phyloP scores from a whole-genome alignment of 1,284 basidiomycete genomes.

The Psilocybe mexicana region DNA sequence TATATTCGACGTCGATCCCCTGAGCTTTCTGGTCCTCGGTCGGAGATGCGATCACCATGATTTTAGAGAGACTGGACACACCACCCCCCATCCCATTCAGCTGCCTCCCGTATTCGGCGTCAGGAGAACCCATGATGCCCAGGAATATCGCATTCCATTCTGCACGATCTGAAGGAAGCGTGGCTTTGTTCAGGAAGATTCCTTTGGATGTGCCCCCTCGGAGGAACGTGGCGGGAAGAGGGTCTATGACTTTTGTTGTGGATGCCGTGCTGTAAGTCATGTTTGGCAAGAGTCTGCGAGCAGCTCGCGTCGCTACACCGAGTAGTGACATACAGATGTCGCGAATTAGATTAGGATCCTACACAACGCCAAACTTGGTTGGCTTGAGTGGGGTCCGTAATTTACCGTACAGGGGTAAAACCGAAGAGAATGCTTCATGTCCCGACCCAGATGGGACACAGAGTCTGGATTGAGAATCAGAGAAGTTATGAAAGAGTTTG shows the following conservation, averaged over 20 bases:
- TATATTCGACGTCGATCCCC: slow-evolving; percentile 62
- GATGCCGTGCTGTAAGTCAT: slow-evolving; percentile 9
- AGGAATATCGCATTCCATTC: slow-evolving; percentile 67
- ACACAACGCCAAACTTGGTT: background rate
- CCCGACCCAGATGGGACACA: too few species aligned
- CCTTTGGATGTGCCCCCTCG: slow-evolving; percentile 84
- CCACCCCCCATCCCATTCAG: slow-evolving; percentile 86
- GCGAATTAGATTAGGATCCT: background rate
- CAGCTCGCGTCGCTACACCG: background rate
- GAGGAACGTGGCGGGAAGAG: slow-evolving; percentile 60
- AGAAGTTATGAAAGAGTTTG: too few species aligned
- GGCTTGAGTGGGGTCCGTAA: background rate
- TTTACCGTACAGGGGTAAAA: too few species aligned
- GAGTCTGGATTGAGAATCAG: too few species aligned
- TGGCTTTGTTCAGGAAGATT: slow-evolving; percentile 57
- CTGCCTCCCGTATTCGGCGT: slow-evolving; percentile 71
- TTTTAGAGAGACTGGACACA: slow-evolving; percentile 76
- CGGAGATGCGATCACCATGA: slow-evolving; percentile 65
- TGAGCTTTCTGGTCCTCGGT: slow-evolving; percentile 36
- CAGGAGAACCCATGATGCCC: slow-evolving; percentile 83
- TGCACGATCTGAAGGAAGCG: slow-evolving; percentile 50
- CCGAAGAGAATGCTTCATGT: too few species aligned
- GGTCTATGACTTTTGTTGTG: slow-evolving; percentile 28
- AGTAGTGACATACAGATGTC: background rate
- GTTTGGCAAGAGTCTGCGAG: background rate